Conservation (phyloP, 148 eudicot species). For the Chenopodium album region DNA sequence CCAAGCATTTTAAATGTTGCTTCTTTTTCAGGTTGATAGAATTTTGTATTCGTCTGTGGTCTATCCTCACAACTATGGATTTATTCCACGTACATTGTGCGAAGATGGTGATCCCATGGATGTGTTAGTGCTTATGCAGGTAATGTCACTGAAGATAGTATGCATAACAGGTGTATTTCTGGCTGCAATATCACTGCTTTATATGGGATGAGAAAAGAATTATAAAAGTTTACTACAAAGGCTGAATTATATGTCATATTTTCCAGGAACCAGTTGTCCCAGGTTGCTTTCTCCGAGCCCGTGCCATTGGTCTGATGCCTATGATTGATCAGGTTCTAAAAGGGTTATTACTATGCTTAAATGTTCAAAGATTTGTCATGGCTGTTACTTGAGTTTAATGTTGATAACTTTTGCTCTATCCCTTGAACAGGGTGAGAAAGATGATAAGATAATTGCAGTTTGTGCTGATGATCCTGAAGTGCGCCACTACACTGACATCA, state of each 20-base stretch:
- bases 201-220: not conserved
- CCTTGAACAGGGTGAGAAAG: slow-evolving; percentile 67
- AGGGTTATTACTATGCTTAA: not conserved
- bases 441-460: slow-evolving; percentile 87
- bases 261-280: slow-evolving; percentile 80
- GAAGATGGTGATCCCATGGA: slow-evolving; percentile 92
- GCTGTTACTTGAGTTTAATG: not conserved
- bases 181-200: not conserved
- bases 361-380: not conserved
- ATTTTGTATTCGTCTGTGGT: slow-evolving; percentile 89
- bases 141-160: slow-evolving; percentile 16
- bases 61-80: slow-evolving; percentile 95
- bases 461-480: slow-evolving; percentile 92
- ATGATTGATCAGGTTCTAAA: slow-evolving; percentile 87
- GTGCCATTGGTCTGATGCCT: slow-evolving; percentile 90
- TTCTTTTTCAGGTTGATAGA: slow-evolving; percentile 71
- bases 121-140: slow-evolving; percentile 88
- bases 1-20: not conserved
- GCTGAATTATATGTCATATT: slow-evolving; percentile 6
- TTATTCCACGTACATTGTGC: slow-evolving; percentile 77
- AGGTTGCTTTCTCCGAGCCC: slow-evolving; percentile 81
- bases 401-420: not conserved
- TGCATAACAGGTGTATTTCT: not conserved
- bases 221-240: not conserved
- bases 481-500: slow-evolving; percentile 67